phyloP scores from a whole-genome alignment of 2,329 filamentous ascomycete species.

The Fusarium oligoseptatum region DNA sequence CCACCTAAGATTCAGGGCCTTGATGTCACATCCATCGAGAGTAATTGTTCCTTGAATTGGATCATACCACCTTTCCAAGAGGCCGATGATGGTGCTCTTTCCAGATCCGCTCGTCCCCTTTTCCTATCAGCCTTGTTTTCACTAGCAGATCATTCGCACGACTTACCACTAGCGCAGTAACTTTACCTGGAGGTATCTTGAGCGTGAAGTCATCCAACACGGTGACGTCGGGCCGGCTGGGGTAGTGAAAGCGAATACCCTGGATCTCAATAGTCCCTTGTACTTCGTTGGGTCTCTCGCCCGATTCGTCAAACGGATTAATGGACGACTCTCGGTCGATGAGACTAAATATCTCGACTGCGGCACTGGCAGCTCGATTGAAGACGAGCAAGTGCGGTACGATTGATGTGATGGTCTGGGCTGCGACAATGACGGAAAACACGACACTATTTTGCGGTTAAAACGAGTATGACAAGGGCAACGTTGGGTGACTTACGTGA shows the following conservation, averaged over 20 bases:
- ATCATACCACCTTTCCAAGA: constrained; percentile 55
- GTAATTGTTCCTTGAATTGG: constrained; percentile 47
- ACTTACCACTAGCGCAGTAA: constrained; percentile 54
- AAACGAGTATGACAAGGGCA: not conserved
- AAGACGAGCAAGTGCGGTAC: constrained; percentile 52
- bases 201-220: constrained; percentile 58
- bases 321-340: constrained; percentile 53
- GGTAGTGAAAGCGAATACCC: constrained; percentile 58
- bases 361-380: constrained; percentile 49
- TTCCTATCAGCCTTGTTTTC: not conserved
- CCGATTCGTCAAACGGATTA: constrained; percentile 49
- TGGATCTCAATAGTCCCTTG: constrained; percentile 52
- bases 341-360: constrained; percentile 37
- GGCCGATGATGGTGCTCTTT: constrained; percentile 55
- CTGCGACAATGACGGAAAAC: constrained; percentile 52
- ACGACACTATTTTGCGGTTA: constrained; percentile 51
- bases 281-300: constrained; percentile 42
- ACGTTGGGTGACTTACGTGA: not conserved
- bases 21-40: constrained; percentile 49
- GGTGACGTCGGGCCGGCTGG: constrained; percentile 53
- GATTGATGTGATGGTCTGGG: constrained; percentile 48
- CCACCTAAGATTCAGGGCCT: constrained; percentile 51
- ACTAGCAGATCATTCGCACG: not conserved
- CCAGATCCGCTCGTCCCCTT: constrained; percentile 50
- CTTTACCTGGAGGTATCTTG: constrained; percentile 58